phyloP scores from a whole-genome alignment of 2,329 filamentous ascomycete species.

The Hortaea sp. region DNA sequence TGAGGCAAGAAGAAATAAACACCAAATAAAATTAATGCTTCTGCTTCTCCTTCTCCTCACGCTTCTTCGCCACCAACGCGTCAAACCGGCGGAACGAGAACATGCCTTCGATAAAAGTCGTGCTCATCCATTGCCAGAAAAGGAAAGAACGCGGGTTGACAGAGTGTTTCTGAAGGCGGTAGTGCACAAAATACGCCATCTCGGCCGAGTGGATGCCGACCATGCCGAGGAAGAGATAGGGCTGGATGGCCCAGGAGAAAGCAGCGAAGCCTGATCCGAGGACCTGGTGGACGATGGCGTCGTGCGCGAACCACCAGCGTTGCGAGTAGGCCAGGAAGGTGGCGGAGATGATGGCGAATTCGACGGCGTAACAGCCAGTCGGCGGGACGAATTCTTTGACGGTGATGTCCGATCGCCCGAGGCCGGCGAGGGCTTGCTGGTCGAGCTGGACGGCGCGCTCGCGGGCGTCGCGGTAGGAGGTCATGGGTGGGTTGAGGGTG shows the following conservation, averaged over 20 bases:
- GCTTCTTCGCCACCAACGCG: constrained; percentile 31
- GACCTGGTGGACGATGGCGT: constrained; percentile 28
- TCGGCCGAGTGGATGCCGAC: constrained; percentile 58
- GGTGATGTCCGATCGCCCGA: constrained; percentile 51
- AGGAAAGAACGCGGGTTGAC: constrained; percentile 37
- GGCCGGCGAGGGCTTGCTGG: constrained; percentile 44
- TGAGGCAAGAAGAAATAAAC: neutral
- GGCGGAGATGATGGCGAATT: constrained; percentile 46
- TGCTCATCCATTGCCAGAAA: constrained; percentile 47
- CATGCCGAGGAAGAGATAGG: constrained; percentile 48
- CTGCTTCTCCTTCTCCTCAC: constrained; percentile 28
- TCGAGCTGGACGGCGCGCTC: constrained; percentile 65
- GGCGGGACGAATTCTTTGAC: constrained; percentile 45
- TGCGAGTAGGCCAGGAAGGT: constrained; percentile 45
- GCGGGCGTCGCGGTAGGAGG: constrained; percentile 57
- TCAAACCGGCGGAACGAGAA: constrained; percentile 40
- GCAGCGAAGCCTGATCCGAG: constrained; percentile 47
- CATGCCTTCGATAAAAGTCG: constrained; percentile 44
- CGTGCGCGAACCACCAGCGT: constrained; percentile 44
- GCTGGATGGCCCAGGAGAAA: constrained; percentile 51
- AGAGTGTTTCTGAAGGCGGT: constrained; percentile 41
- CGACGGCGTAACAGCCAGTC: constrained; percentile 39
- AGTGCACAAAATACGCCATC: constrained; percentile 37
- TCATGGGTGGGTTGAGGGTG: constrained; percentile 60
- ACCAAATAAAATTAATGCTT: constrained; percentile 26